A percentile compares a stretch with the other conserved stretches of the same genome.
phyloP scores from a whole-genome alignment of 2,329 filamentous ascomycete genomes.

The Seiridium unicorne region DNA sequence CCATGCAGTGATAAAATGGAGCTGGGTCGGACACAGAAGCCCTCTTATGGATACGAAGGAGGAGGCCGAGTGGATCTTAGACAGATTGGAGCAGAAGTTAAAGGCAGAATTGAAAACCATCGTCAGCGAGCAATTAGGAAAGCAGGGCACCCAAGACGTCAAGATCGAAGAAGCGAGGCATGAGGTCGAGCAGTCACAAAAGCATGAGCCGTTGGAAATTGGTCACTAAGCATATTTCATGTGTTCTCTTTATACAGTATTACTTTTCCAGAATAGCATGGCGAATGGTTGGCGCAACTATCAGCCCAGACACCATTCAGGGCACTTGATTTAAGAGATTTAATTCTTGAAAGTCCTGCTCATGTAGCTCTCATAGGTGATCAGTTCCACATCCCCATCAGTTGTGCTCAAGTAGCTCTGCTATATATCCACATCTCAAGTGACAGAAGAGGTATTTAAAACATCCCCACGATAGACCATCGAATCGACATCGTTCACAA shows the following conservation, averaged over 20 bases:
- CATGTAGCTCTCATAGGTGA: too few relatives aligned
- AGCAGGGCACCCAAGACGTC: slow-evolving; percentile 11
- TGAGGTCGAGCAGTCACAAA: neutral
- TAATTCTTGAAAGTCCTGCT: neutral
- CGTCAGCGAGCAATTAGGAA: slow-evolving; percentile 15
- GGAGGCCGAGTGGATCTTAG: slow-evolving; percentile 73
- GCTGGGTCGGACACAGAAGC: slow-evolving; percentile 69
- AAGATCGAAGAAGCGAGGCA: slow-evolving; percentile 17
- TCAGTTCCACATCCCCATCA: too few relatives aligned
- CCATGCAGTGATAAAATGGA: slow-evolving; percentile 51
- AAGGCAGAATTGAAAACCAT: slow-evolving; percentile 42
- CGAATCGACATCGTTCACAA: neutral
- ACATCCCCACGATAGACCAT: neutral
- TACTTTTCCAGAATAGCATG: too few relatives aligned
- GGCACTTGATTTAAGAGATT: neutral
- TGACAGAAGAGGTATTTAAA: too few relatives aligned
- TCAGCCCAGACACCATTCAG: neutral
- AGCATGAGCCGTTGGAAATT: neutral
- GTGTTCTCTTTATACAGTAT: too few relatives aligned
- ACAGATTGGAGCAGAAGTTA: slow-evolving; percentile 58
- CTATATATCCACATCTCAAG: too few relatives aligned
- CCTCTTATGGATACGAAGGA: slow-evolving; percentile 68
- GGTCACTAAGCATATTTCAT: neutral
- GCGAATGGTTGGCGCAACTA: too few relatives aligned
- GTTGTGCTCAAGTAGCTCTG: too few relatives aligned